Conservation (phyloP, 2,329 filamentous ascomycete species). For the Biscogniauxia marginata region DNA sequence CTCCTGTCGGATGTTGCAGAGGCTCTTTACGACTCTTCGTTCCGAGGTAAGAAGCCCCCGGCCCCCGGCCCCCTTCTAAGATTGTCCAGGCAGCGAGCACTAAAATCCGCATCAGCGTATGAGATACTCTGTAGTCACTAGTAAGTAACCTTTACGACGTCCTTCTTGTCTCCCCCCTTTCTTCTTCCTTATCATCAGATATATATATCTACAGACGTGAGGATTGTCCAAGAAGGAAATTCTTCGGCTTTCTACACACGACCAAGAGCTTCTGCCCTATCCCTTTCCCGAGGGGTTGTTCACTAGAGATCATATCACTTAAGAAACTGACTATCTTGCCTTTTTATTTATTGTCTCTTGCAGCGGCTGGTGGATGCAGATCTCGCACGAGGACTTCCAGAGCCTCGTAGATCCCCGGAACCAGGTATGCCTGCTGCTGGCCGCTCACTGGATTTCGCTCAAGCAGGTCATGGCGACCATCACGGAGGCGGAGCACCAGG, state of each 20-base stretch:
- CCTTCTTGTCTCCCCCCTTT: neutral
- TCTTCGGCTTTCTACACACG: no score
- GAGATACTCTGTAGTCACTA: conserved; percentile 48
- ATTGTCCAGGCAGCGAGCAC: neutral
- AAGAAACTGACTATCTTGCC: no score
- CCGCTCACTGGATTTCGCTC: conserved; percentile 54
- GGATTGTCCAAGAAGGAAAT: neutral
- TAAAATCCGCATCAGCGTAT: conserved; percentile 41
- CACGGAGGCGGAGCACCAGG: conserved; percentile 38
- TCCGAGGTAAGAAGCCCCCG: conserved; percentile 45
- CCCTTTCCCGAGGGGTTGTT: no score
- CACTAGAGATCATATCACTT: neutral
- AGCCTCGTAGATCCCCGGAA: conserved; percentile 47
- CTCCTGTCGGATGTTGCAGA: conserved; percentile 47
- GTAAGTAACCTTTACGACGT: conserved; percentile 10
- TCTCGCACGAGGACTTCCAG: conserved; percentile 52
- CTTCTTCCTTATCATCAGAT: neutral
- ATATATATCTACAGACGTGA: neutral
- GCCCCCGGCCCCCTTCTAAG: neutral
- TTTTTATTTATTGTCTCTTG: neutral
- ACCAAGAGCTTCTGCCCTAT: no score
- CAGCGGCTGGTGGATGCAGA: conserved; percentile 55
- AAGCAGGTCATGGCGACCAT: conserved; percentile 54
- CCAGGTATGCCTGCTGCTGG: conserved; percentile 47
- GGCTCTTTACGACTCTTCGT: conserved; percentile 52